Conservation (phyloP, 2,329 filamentous ascomycete species). For the Monosporascus sp. region DNA sequence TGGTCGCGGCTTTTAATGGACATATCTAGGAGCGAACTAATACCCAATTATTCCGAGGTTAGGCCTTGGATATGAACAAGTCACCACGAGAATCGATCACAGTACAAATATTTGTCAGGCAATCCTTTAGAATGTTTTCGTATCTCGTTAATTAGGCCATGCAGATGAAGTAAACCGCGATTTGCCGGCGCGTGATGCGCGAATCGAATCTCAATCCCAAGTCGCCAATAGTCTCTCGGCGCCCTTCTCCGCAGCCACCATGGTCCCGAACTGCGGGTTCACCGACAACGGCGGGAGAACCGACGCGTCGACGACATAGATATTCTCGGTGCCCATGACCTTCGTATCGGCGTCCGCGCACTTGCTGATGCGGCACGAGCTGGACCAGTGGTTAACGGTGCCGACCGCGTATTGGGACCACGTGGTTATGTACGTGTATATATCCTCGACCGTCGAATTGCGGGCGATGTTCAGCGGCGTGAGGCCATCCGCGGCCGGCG, state of each 20-base stretch:
- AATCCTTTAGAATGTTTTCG: too few species aligned
- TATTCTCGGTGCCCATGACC: conserved; percentile 43
- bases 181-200: too few species aligned
- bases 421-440: conserved; percentile 45
- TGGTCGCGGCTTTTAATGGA: too few species aligned
- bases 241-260: conserved; percentile 48
- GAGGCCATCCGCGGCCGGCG: conserved; percentile 31
- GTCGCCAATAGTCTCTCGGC: conserved; percentile 39
- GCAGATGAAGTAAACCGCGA: too few species aligned
- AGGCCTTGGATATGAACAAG: too few species aligned
- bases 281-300: conserved; percentile 46
- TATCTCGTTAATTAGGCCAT: too few species aligned
- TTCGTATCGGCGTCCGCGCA: conserved; percentile 43
- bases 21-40: too few species aligned
- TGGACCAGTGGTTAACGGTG: conserved; percentile 49
- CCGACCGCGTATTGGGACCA: conserved; percentile 41
- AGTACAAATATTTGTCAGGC: too few species aligned
- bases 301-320: conserved; percentile 47
- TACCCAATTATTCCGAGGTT: too few species aligned
- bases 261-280: conserved; percentile 50
- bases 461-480: conserved; percentile 43
- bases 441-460: conserved; percentile 40
- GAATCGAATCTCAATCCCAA: conserved; percentile 6
- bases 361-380: conserved; percentile 42
- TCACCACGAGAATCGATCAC: too few species aligned